These are phyloP conservation scores for Tremella fuciformis DNA, from an alignment of 768 basidiomycete species.

Conservation along the genomic window DNA sequence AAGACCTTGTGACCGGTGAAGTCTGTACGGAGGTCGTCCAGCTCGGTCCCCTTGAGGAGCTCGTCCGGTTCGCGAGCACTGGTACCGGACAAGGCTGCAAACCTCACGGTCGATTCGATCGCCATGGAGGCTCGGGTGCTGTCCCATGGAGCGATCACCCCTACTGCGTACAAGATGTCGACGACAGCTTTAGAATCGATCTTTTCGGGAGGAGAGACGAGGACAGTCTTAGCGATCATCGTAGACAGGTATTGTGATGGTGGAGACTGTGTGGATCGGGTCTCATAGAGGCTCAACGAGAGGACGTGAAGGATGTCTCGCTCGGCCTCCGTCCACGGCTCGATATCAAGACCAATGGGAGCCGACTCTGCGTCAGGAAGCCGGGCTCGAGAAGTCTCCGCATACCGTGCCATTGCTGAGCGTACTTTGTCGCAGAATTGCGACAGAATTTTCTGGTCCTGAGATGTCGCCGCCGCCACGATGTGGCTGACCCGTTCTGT, in stretches of 20 bases:
- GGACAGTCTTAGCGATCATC: slow-evolving; percentile 62
- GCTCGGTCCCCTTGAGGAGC: slow-evolving; percentile 32
- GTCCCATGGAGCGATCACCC: slow-evolving; percentile 59
- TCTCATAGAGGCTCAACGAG: slow-evolving; percentile 37
- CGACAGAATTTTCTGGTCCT: slow-evolving; percentile 12
- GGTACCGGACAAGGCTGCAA: slow-evolving; percentile 2
- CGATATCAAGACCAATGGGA: not conserved
- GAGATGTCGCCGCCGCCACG: slow-evolving; percentile 5
- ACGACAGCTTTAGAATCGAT: slow-evolving; percentile 51
- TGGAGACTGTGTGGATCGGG: slow-evolving; percentile 58
- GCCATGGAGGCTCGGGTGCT: slow-evolving; percentile 40
- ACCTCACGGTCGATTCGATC: not conserved
- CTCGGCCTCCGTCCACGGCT: slow-evolving; percentile 17
- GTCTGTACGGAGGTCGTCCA: slow-evolving; percentile 37
- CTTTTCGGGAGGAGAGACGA: slow-evolving; percentile 38
- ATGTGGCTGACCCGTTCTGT: slow-evolving; percentile 11
- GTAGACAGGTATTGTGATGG: slow-evolving; percentile 61
- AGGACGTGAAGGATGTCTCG: slow-evolving; percentile 45
- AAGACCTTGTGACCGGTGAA: slow-evolving; percentile 59
- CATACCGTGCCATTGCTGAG: slow-evolving; percentile 12
- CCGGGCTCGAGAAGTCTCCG: no score
- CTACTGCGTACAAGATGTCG: slow-evolving; percentile 64
- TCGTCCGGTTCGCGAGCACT: slow-evolving; percentile 4
- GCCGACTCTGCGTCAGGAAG: not conserved
- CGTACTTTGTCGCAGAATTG: slow-evolving; percentile 41